phyloP scores from a whole-genome alignment of 345 rosid genomes.

The Boechera retrofracta region DNA sequence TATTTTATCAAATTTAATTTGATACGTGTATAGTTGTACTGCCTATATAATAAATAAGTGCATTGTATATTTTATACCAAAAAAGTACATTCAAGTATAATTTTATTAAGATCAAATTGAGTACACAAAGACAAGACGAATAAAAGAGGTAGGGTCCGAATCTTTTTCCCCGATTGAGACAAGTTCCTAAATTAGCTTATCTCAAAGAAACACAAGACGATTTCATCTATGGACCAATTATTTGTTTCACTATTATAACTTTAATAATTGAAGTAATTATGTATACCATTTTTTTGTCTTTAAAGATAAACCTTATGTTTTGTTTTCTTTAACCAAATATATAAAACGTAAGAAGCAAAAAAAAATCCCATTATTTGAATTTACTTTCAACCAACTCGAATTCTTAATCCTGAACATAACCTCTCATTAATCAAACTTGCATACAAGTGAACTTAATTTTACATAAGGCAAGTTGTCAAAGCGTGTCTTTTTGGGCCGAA shows the following conservation, averaged over 20 bases:
- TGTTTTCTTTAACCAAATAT: neutral
- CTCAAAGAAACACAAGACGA: neutral
- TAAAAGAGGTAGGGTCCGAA: neutral
- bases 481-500: neutral
- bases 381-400: neutral
- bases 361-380: neutral
- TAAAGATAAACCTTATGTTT: neutral
- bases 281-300: too few species aligned
- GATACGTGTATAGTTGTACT: neutral
- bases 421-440: neutral
- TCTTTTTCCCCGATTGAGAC: slow-evolving; percentile 17
- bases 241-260: neutral
- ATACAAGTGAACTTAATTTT: neutral
- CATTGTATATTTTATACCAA: neutral
- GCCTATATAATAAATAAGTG: neutral
- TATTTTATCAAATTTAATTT: neutral
- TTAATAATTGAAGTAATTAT: neutral
- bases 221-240: neutral
- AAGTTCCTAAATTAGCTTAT: slow-evolving; percentile 28
- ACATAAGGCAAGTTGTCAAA: neutral
- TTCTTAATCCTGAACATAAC: neutral
- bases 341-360: neutral
- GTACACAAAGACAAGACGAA: neutral
- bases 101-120: slow-evolving; percentile 6
- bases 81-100: neutral